Evolutionary conservation across 164 flowering plant species (phyloP), one percentile per base, ranked within the genome.

Genomic region (Vitis rotundifolia): DNA sequence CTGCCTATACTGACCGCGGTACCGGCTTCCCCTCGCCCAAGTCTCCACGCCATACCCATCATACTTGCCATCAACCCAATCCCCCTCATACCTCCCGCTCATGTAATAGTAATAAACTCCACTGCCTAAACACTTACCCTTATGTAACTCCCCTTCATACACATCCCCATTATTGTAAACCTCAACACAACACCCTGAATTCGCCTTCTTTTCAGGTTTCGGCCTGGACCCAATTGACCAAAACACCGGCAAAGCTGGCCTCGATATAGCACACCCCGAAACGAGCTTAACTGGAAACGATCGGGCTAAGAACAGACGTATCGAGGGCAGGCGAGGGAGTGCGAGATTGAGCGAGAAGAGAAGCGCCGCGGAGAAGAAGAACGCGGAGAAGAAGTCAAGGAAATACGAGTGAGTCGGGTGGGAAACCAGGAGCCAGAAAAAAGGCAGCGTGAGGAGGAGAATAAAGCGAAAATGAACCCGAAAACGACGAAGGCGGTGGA

Each of bases 331-430:
- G n/a, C 90, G 77, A 51, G 91, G 93, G n/a, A 87, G 70, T 0
- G 93, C 91, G 19, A 89, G 83, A 51, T 89, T 87, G 9, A 89
- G 85, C 12, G 91, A 87, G 67, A 89, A 79, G 19, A 89, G 67
- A 4, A 87, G 80, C 4, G 88, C 91, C 11, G 90, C 87, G 1
- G 91, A 87, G 79, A 89, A 87, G 5, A 87, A 85, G 47, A 89
- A 84, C 5, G 90, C 93, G 0, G 90, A 87, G 18, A 89, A 77
- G 60, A 87, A 87, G 64, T 89, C 91, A 8, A 89, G 86, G 2
- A 89, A 6, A 53, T 86, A 83, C 0, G 91, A 84, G 59, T 73
- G 82, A 70, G 78, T 86, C 0, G 91, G 91, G 49, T 86, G 87
- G 3, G 91, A 86, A 7, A 89, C 84, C 31, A 86, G 53, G 67